Evolutionary conservation across 73 alveolate species (phyloP), one percentile per base, ranked within the genome.

Genomic region (Stentor roeselii): DNA sequence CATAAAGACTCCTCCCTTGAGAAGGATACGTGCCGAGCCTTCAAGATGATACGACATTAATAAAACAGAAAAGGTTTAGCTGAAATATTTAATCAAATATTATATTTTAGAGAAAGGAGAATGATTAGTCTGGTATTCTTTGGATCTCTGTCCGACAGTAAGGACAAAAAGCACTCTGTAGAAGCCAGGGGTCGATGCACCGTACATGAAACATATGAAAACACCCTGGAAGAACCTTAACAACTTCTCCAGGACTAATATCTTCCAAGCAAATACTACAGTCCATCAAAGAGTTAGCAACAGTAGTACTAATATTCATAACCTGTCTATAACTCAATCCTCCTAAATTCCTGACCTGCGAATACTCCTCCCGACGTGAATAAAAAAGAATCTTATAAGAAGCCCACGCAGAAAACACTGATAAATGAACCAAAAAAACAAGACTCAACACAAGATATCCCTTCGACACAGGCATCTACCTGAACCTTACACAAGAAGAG

Each of bases 1-100:
- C 83, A 92, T 90, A 85, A 95, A 95, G 6, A 95, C 98, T 35
- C 95, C 74, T 59, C 89, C 92, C 58, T 82, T 85, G 15, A 34
- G 67, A 6, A 67, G 34, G 80, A 67, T 32, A 15, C 34, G 80
- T 21, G 80, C 80, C 11, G 80, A n/a, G 11, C 80, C 80, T 67
- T 67, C 80, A 67, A 67, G 21, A 67, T 67, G 80, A 27, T 14
- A 67, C 15, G 41, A 36, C 80, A 67, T 67, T n/a, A n/a, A n/a
- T n/a, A n/a, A n/a, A n/a, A n/a, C n/a, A n/a, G n/a, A n/a, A n/a
- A n/a, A n/a, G n/a, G n/a, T n/a, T n/a, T n/a, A n/a, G n/a, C n/a
- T n/a, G n/a, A n/a, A n/a, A n/a, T n/a, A n/a, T n/a, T n/a, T n/a
- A n/a, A n/a, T n/a, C n/a, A n/a, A n/a, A n/a, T n/a, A n/a, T n/a